Evolutionary conservation across 116 monocot species (phyloP).

Genomic region (Thalassia testudinum): DNA sequence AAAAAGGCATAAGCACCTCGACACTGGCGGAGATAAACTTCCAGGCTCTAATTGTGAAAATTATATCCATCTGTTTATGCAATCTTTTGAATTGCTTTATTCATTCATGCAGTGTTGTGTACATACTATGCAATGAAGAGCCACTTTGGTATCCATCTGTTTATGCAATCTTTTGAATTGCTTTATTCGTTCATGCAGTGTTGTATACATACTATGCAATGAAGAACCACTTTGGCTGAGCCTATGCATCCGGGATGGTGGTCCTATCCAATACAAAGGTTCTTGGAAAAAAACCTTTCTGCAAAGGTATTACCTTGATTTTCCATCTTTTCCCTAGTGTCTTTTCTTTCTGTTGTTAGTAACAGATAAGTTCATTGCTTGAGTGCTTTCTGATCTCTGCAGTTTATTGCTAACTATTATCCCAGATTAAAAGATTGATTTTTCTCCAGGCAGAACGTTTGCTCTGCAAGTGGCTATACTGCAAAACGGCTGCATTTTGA

Average conservation of each 20-base stretch:
- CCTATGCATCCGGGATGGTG: conserved; percentile 52
- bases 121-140: conserved; percentile 91
- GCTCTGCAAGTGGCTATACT: conserved; percentile 6
- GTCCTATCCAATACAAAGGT: conserved; percentile 52
- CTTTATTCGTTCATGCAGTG: conserved; percentile 25
- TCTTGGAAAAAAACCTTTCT: conserved; percentile 84
- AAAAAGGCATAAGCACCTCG: no score
- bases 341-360: no score
- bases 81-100: background rate
- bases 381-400: background rate
- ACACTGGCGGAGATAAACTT: no score
- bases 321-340: no score
- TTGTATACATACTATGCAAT: conserved; percentile 87
- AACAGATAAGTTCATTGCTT: no score
- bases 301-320: conserved; percentile 18
- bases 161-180: no score
- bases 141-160: no score
- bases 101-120: conserved; percentile 58
- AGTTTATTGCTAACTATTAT: background rate
- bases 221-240: conserved; percentile 97
- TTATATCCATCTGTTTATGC: no score
- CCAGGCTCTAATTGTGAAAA: no score
- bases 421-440: background rate
- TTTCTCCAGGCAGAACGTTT: conserved; percentile 50
- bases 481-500: background rate